Evolutionary conservation across 2,329 filamentous ascomycete species (phyloP), one percentile per base, ranked within the genome.

Genomic region (Hymenoscyphus infarciens): DNA sequence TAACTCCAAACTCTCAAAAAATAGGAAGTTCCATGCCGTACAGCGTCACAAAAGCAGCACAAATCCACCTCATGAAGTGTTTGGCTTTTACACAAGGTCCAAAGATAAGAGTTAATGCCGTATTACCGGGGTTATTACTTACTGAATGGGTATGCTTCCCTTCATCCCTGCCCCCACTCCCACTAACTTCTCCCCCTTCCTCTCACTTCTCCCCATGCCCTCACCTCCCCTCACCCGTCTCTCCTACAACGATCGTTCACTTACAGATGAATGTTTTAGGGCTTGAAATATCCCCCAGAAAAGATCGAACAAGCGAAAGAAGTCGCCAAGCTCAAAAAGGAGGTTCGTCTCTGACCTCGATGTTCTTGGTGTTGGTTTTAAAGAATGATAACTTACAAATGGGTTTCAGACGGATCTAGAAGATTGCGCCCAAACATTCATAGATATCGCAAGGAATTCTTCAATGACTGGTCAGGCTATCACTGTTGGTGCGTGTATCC

Each of bases 1-100:
- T 42, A 19, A n/a, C 49, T 56, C 25, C n/a, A 82, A 87, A 84
- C 5, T 8, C 39, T 7, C 16, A 19, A 31, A 31, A 27, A 38
- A 15, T 6, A 25, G 45, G 45, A 5, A 22, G 45, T 52, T 52
- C 45, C 19, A 52, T 52, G 45, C 45, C 91, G 2, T 95, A 95
- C 71, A 80, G 86, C 0, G 87, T 93, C 22, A 90, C 89, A 38
- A 95, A 95, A 73, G 84, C 90, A 0, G 91, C 91, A 11, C 84
- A 88, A 62, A 76, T 87, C 39, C 84, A 87, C 69, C 77, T 87
- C 2, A 77, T 79, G n/a, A 85, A 83, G 67, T 78, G 77, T 7
- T 75, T 87, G 33, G 84, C 84, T 0, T 70, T 77, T 3, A 81
- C 83, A 63, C 80, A 80, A 16, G 80, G 79, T 0, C 83, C 84